These are phyloP conservation scores for Trichoderma endophyticum DNA, from an alignment of 2,329 filamentous ascomycete genomes.

Conservation along the genomic window DNA sequence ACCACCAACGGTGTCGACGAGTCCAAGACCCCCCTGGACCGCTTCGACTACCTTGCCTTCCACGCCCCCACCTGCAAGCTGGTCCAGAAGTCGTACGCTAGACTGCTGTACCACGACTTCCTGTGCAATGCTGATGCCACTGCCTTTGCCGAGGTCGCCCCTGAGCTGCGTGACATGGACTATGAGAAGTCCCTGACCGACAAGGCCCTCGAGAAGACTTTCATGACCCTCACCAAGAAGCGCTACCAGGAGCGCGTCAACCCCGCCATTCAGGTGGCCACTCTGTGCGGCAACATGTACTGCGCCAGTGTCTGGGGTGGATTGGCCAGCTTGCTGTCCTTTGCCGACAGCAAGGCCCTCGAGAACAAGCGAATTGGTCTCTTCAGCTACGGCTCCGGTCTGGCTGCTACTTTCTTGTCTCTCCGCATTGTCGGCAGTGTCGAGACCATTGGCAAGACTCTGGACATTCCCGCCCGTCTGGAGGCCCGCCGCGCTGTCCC, in stretches of 20 bases:
- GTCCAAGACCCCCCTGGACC: slow-evolving; percentile 65
- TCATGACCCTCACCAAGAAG: slow-evolving; percentile 82
- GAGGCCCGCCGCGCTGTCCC: slow-evolving; percentile 62
- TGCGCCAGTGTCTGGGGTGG: slow-evolving; percentile 73
- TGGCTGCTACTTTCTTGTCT: slow-evolving; percentile 69
- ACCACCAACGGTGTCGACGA: slow-evolving; percentile 44
- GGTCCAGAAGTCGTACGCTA: slow-evolving; percentile 79
- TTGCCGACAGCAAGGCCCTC: slow-evolving; percentile 60
- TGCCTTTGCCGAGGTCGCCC: slow-evolving; percentile 69
- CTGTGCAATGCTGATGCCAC: slow-evolving; percentile 64
- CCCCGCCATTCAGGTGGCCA: slow-evolving; percentile 71
- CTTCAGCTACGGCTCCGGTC: slow-evolving; percentile 77
- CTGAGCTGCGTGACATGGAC: slow-evolving; percentile 73
- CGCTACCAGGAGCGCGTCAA: slow-evolving; percentile 74
- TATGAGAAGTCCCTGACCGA: slow-evolving; percentile 77
- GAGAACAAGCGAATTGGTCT: slow-evolving; percentile 70
- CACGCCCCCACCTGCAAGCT: slow-evolving; percentile 86
- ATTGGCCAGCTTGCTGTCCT: slow-evolving; percentile 65
- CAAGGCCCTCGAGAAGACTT: slow-evolving; percentile 82
- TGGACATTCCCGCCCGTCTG: slow-evolving; percentile 68
- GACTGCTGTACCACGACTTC: slow-evolving; percentile 84
- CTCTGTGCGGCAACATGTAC: slow-evolving; percentile 70
- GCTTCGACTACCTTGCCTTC: slow-evolving; percentile 81
- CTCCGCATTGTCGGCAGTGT: slow-evolving; percentile 71
- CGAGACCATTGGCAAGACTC: slow-evolving; percentile 61